phyloP scores from a whole-genome alignment of 805 yeast species.

The Scheffersomyces ergatensis region DNA sequence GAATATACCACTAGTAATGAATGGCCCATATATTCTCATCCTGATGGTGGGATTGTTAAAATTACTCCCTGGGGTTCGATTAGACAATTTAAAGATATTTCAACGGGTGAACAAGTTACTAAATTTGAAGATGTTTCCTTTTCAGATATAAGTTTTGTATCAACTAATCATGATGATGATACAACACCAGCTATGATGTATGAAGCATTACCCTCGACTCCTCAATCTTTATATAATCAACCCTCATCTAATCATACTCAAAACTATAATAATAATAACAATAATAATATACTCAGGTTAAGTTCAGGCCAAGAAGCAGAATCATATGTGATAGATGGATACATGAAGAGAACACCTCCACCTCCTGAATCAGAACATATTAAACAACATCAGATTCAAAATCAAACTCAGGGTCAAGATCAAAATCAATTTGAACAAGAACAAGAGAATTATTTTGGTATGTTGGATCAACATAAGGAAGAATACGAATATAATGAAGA shows the following conservation, averaged over 20 bases:
- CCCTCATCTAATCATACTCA: background rate
- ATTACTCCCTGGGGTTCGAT: conserved; percentile 65
- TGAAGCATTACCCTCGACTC: conserved; percentile 20
- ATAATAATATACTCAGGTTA: conserved; percentile 3
- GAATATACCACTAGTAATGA: conserved; percentile 29
- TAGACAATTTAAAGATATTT: conserved; percentile 40
- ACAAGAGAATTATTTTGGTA: conserved; percentile 38
- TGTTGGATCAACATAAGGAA: conserved; percentile 19
- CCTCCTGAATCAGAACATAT: conserved; percentile 4
- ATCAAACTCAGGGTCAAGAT: background rate
- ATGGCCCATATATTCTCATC: conserved; percentile 58
- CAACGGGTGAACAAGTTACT: conserved; percentile 44
- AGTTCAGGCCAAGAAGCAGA: conserved; percentile 41
- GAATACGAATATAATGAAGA: conserved; percentile 11
- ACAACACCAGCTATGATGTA: conserved; percentile 1
- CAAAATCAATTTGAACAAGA: conserved; percentile 16
- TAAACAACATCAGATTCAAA: background rate
- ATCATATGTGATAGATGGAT: conserved; percentile 34
- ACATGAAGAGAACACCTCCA: conserved; percentile 14
- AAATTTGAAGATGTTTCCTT: conserved; percentile 45
- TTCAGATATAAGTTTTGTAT: conserved; percentile 16
- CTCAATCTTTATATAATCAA: conserved; percentile 17
- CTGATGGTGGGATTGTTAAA: conserved; percentile 61
- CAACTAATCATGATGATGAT: conserved; percentile 1
- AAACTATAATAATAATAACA: background rate